Percentiles rank a stretch among this genome's conserved stretches.
Conservation (phyloP, 805 yeast genomes). For the Saccharomyces mikatae region DNA sequence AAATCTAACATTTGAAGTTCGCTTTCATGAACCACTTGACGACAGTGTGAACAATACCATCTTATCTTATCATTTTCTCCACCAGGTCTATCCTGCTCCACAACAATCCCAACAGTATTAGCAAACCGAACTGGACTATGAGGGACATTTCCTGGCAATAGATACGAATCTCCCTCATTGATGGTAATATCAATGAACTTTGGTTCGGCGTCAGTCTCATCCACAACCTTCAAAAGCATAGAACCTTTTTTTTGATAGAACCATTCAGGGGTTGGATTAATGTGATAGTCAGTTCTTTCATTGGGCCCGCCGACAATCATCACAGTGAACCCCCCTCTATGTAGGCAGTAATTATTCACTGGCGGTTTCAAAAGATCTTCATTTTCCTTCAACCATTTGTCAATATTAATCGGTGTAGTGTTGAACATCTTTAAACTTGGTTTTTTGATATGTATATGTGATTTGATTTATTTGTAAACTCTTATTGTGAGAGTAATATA, state of each 20-base stretch:
- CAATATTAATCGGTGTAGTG: slow-evolving; percentile 58
- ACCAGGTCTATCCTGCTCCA: slow-evolving; percentile 83
- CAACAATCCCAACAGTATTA: slow-evolving; percentile 80
- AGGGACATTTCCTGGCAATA: slow-evolving; percentile 77
- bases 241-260: slow-evolving; percentile 81
- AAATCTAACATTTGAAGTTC: slow-evolving; percentile 71
- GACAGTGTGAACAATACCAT: slow-evolving; percentile 80
- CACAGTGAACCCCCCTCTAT: slow-evolving; percentile 85
- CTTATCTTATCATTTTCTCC: slow-evolving; percentile 64
- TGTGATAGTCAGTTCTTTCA: slow-evolving; percentile 86
- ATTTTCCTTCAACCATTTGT: slow-evolving; percentile 75
- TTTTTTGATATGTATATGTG: background rate
- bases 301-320: slow-evolving; percentile 97
- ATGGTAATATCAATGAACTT: slow-evolving; percentile 67
- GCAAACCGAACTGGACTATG: slow-evolving; percentile 86
- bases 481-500: background rate
- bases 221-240: slow-evolving; percentile 79
- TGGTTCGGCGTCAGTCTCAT: slow-evolving; percentile 39
- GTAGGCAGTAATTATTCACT: slow-evolving; percentile 83
- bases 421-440: slow-evolving; percentile 11
- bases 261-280: slow-evolving; percentile 92
- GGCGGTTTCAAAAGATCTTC: slow-evolving; percentile 77
- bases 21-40: slow-evolving; percentile 54
- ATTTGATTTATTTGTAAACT: background rate
- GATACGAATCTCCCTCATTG: slow-evolving; percentile 79